A percentile compares a stretch with the other conserved stretches of the same genome.
phyloP scores from a whole-genome alignment of 352 stramenopile species.

The Pythium diclinum region DNA sequence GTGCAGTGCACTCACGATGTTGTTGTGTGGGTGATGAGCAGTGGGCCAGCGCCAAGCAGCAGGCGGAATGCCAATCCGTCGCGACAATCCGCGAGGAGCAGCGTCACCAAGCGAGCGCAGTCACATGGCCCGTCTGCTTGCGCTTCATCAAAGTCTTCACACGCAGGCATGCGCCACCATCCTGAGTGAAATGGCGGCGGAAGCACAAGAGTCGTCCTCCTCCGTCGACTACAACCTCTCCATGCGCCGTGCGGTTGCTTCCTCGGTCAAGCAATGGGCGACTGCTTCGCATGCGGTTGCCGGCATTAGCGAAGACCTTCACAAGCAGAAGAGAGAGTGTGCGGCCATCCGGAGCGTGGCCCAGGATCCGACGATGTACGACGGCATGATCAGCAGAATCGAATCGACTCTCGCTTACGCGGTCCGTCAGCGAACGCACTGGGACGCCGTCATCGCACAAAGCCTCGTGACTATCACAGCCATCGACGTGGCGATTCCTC shows the following conservation, averaged over 20 bases:
- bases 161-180: background rate
- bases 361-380: background rate
- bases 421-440: background rate
- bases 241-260: background rate
- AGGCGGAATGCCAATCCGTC: background rate
- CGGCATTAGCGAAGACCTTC: background rate
- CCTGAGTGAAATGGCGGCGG: background rate
- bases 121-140: background rate
- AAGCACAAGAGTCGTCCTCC: background rate
- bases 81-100: background rate
- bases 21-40: background rate
- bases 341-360: background rate
- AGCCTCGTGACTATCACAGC: background rate
- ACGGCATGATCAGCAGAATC: background rate
- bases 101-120: too few relatives aligned
- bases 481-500: background rate
- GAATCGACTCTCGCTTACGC: background rate
- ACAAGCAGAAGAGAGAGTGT: background rate
- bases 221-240: background rate
- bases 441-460: background rate
- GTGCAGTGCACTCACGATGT: background rate
- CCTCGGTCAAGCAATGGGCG: background rate
- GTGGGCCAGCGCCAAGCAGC: background rate
- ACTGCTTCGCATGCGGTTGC: background rate
- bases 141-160: background rate